Evolutionary conservation across 148 eudicot genomes (phyloP).

Genomic region (Nepenthes gracilis): DNA sequence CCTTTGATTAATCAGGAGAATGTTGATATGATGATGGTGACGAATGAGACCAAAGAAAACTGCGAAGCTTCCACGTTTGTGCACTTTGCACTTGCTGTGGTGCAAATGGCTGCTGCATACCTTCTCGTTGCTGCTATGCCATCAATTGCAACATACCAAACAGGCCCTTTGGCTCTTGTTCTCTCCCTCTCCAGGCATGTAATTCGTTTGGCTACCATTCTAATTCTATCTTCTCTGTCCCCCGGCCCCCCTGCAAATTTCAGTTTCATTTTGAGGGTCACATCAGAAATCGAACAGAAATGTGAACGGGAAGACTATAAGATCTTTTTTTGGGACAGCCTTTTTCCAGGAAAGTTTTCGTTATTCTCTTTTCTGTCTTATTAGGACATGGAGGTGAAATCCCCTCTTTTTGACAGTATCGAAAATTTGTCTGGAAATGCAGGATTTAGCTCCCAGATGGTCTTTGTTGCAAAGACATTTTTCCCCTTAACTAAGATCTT

Average conservation of each 20-base stretch:
- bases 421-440: conserved; percentile 33
- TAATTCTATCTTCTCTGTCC: conserved; percentile 6
- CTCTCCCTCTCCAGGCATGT: conserved; percentile 81
- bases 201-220: conserved; percentile 90
- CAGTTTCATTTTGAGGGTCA: neutral
- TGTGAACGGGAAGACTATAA: neutral
- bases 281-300: neutral
- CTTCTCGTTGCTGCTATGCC: conserved; percentile 91
- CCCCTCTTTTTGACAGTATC: conserved; percentile 17
- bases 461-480: neutral
- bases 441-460: neutral
- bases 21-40: conserved; percentile 38
- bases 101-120: conserved; percentile 55
- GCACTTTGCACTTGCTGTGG: conserved; percentile 86
- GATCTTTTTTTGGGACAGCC: no score
- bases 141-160: conserved; percentile 95
- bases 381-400: neutral
- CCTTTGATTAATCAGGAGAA: conserved; percentile 42
- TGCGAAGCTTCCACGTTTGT: conserved; percentile 81
- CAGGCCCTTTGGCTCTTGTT: conserved; percentile 88
- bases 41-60: conserved; percentile 58
- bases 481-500: no score
- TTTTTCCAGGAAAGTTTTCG: no score
- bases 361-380: neutral
- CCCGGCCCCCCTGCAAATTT: neutral